These are phyloP conservation scores for Leccinum barrowsii DNA, from an alignment of 768 basidiomycete genomes.

Conservation along the genomic window DNA sequence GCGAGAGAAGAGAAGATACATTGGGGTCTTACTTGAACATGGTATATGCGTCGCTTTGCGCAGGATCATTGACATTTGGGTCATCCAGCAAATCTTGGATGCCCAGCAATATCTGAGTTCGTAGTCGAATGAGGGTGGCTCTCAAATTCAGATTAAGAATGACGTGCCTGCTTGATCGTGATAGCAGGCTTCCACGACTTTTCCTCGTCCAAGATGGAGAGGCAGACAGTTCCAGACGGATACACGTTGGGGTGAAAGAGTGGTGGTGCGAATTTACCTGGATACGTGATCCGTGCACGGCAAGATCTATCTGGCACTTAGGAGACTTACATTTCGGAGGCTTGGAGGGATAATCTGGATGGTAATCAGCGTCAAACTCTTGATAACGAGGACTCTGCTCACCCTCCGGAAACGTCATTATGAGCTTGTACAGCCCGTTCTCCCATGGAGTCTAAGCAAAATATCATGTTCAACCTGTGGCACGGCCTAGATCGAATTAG, in stretches of 20 bases:
- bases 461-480: conserved; percentile 12
- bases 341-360: conserved; percentile 87
- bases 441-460: conserved; percentile 88
- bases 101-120: conserved; percentile 80
- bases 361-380: conserved; percentile 8
- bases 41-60: conserved; percentile 97
- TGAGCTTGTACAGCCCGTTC: conserved; percentile 89
- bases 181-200: conserved; percentile 99
- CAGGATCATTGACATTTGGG: conserved; percentile 96
- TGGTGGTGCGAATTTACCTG: conserved; percentile 95
- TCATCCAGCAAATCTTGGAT: conserved; percentile 95
- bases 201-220: conserved; percentile 97
- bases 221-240: conserved; percentile 96
- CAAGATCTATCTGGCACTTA: background rate
- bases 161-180: conserved; percentile 90
- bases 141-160: background rate
- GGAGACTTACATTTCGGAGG: conserved; percentile 79
- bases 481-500: conserved; percentile 6
- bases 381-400: conserved; percentile 5
- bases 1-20: background rate
- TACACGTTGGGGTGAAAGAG: conserved; percentile 99
- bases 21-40: conserved; percentile 87
- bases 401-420: conserved; percentile 98
- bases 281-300: conserved; percentile 9
- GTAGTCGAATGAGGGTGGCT: background rate